Evolutionary conservation across 192 early-diverging fungal species (phyloP).

Genomic region (Pecoramyces ruminantium): DNA sequence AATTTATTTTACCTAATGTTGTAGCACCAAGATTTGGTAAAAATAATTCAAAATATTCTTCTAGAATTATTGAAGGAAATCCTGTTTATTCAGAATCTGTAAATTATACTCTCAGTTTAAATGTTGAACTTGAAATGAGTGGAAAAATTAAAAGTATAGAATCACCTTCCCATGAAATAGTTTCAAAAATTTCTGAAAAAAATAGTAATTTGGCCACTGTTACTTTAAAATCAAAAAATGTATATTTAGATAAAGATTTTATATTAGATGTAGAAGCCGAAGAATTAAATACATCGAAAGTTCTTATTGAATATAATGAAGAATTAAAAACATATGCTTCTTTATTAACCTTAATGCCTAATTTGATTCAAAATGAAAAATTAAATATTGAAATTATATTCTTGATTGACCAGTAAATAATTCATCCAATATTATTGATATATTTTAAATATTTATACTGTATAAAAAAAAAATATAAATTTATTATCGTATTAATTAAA

Average conservation of each 20-base stretch:
- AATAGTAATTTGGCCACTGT: constrained; percentile 2
- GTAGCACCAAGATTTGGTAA: constrained; percentile 19
- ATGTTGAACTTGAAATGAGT: constrained; percentile 7
- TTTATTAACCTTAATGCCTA: constrained; percentile 22
- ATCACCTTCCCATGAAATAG: constrained; percentile 21
- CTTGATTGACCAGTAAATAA: constrained; percentile 15
- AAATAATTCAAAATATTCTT: background rate
- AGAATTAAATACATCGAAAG: constrained; percentile 13
- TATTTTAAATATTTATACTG: no score
- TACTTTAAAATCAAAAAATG: background rate
- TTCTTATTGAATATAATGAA: constrained; percentile 15
- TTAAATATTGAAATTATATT: constrained; percentile 18
- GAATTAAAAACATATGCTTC: constrained; percentile 7
- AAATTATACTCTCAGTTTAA: constrained; percentile 1
- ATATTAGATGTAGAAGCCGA: constrained; percentile 12
- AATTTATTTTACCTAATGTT: constrained; percentile 21
- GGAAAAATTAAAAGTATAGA: constrained; percentile 14
- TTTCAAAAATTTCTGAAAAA: constrained; percentile 6
- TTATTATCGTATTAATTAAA: no score
- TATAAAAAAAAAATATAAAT: no score
- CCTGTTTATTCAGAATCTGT: background rate
- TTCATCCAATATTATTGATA: no score
- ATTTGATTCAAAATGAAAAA: constrained; percentile 8
- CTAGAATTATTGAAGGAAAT: constrained; percentile 1
- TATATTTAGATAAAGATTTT: constrained; percentile 18